Conservation (phyloP, 1,284 basidiomycete species). For the Cerrena zonata region DNA sequence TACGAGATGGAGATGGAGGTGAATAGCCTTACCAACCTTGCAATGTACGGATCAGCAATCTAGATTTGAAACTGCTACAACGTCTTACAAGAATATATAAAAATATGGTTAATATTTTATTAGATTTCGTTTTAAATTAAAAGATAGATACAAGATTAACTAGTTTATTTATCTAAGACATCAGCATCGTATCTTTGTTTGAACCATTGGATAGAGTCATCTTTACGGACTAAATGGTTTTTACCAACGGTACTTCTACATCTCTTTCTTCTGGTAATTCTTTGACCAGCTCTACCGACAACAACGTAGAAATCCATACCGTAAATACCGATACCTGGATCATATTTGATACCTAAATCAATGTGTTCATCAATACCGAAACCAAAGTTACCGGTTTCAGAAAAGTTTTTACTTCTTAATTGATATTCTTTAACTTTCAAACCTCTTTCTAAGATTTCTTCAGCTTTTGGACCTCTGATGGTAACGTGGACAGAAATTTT, state of each 20-base stretch:
- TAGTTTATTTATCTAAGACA: conserved; percentile 80
- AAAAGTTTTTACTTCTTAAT: conserved; percentile 89
- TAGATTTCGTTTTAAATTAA: too few relatives aligned
- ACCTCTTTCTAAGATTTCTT: conserved; percentile 98
- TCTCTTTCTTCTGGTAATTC: conserved; percentile 89
- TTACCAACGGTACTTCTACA: conserved; percentile 84
- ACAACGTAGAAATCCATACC: conserved; percentile 98
- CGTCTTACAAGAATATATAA: too few relatives aligned
- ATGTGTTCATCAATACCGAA: conserved; percentile 99
- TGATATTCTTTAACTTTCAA: conserved; percentile 99
- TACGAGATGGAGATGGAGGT: too few relatives aligned
- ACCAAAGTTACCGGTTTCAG: conserved; percentile 96
- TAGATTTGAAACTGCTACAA: too few relatives aligned
- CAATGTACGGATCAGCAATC: too few relatives aligned
- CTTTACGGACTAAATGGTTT: conserved; percentile 83
- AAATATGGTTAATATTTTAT: too few relatives aligned
- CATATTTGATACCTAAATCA: conserved; percentile 96
- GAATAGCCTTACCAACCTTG: too few relatives aligned
- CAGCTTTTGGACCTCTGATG: conserved; percentile 98
- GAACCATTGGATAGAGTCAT: conserved; percentile 96
- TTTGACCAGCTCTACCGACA: conserved; percentile 93
- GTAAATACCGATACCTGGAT: conserved; percentile 94
- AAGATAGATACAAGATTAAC: too few relatives aligned
- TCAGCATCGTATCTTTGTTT: conserved; percentile 98
- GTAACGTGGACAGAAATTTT: conserved; percentile 99